phyloP scores from a whole-genome alignment of 1,139 yeast species.

The Candida sp. region DNA sequence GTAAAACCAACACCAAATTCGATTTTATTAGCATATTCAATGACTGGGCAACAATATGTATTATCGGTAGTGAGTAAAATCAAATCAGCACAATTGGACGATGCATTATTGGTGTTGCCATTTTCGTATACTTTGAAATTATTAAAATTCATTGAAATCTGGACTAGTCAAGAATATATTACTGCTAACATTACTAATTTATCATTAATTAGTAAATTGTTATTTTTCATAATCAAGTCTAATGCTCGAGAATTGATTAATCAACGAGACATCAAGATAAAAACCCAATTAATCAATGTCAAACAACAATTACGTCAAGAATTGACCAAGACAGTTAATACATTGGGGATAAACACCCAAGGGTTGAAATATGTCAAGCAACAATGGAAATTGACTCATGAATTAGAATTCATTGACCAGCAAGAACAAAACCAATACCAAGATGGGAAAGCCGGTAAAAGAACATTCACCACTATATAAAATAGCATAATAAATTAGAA shows the following conservation, averaged over 20 bases:
- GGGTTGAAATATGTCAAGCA: constrained; percentile 72
- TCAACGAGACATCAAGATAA: constrained; percentile 61
- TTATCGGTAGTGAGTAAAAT: constrained; percentile 67
- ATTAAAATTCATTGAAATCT: constrained; percentile 67
- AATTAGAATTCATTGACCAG: constrained; percentile 71
- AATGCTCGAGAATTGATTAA: constrained; percentile 75
- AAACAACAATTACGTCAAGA: constrained; percentile 54
- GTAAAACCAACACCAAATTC: constrained; percentile 64
- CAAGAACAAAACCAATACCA: constrained; percentile 53
- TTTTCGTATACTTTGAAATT: constrained; percentile 77
- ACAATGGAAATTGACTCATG: constrained; percentile 80
- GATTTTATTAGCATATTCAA: constrained; percentile 64
- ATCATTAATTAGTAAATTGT: constrained; percentile 66
- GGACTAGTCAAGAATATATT: constrained; percentile 56
- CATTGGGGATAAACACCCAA: constrained; percentile 83
- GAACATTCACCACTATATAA: constrained; percentile 51
- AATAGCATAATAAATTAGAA: neutral
- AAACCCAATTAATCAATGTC: constrained; percentile 56
- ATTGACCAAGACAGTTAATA: constrained; percentile 49
- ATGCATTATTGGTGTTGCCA: constrained; percentile 86
- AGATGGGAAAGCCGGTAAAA: constrained; percentile 58
- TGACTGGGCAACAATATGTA: constrained; percentile 76
- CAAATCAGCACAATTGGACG: constrained; percentile 84
- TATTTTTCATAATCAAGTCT: constrained; percentile 67
- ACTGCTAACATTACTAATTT: constrained; percentile 45